Base-by-base conservation (phyloP, 2,329 filamentous ascomycete species). In the Myriosclerotinia duriaeana region DNA sequence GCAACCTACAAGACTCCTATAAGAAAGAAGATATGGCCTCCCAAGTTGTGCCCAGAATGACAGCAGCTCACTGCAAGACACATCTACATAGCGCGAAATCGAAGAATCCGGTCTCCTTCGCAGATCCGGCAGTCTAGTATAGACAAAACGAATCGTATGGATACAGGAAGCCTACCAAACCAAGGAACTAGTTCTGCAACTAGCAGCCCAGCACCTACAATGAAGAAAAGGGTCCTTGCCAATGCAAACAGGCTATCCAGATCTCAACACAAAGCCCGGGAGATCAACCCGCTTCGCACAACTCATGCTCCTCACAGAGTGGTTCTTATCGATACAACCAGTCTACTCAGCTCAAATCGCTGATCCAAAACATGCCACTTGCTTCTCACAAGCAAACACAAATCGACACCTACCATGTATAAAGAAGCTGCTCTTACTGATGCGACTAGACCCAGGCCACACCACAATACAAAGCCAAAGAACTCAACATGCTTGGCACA, bases 91-190 rank as follows among this genome's bases (percentile, higher is more conserved):
- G 34, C 2, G 22, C 5, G 6, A 4, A 22, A 48, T 6, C 4
- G 11, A 36, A 60, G 14, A 36, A 0, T 11, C 6, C 6, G 36
- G 7, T 5, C 20, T 11, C 4, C 4, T 48, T 38, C n/a, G 1
- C 30, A 12, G 30, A 12, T 1, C 12, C 1, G 5, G 22, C 2
- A 1, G 34, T 1, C 30, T 36, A 36, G 11, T 36, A 36, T 11
- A 17, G 7, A 8, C 15, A 5, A n/a, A 48, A 1, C 22, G 12
- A 5, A 5, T 0, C 2, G 15, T n/a, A 36, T 36, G 1, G 3
- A 3, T 34, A 22, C 6, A 48, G 3, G 6, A 5, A 48, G 7
- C 30, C 42, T 48, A 15, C 3, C 8, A 48, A 22, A 2, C 0
- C 7, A 48, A 20, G 6, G 3, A 6, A 4, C 4, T 11, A 5